Evolutionary conservation across 768 basidiomycete species (phyloP), one percentile per base, ranked within the genome.

Genomic region (Candolleomyces eurysporus): DNA sequence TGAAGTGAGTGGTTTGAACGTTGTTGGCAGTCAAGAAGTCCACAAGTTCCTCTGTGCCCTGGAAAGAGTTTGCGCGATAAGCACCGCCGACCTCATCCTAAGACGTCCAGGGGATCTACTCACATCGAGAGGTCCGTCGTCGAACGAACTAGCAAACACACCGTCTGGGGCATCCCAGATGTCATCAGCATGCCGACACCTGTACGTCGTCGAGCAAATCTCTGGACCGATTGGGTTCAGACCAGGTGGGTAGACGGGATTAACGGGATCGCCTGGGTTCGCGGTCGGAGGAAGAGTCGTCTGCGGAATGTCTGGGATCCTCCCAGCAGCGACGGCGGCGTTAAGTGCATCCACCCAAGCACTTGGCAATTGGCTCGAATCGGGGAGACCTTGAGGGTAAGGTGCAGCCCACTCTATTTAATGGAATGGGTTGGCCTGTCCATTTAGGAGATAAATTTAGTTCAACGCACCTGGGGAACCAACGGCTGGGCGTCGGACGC

Each of bases 121-220:
- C 48, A 78, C 77, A 19, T 78, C 75, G 16, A 81, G 76, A 0
- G 93, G 93, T 0, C 94, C 94, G 68, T 94, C 93, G 68, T 95
- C 93, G 68, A 94, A 94, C 53, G 84, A 79, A 59, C 85, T 76
- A 2, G 78, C 90, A 57, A 92, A 75, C 55, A 80, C 74, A 8
- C 91, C 90, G 31, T 80, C 71, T 0, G 94, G 94, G 0, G 89
- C 90, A 63, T 95, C 85, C 85, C 88, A 89, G 53, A 92, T 68
- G 64, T 92, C 91, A 11, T 81, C 85, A 5, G 79, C 64, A 46
- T 77, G 80, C 48, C 69, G 68, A 71, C 92, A 94, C 68, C 87
- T 83, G 75, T 85, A 88, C 0, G 89, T 90, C 21, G 88, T 80
- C 2, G 92, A 93, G 75, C 94, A 96, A 63, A 96, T 81, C 7